Evolutionary conservation across 257 asterid genomes (phyloP), one percentile per base, ranked within the genome.

Genomic region (Paraleonurus japonicus): DNA sequence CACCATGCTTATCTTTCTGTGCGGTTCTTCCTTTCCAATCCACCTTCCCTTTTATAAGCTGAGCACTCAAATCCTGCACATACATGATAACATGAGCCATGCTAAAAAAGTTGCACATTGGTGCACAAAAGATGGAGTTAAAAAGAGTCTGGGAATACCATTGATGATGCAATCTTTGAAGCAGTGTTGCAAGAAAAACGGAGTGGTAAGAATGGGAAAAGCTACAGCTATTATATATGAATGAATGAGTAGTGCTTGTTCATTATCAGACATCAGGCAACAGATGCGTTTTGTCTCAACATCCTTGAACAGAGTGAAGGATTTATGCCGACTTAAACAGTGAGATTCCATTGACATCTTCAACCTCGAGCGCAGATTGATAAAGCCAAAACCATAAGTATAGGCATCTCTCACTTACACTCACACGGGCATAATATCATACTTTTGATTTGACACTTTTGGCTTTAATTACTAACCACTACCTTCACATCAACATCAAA

Each of bases 21-120:
- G 89, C 92, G 1, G 81, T 69, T 74, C 80, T 74, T 70, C 96
- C 96, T 76, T 69, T 88, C 96, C 96, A 88, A 60, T 90, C 91
- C 65, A 86, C 96, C 79, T 90, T 90, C 71, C 87, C 91, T 60
- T 86, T 88, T 12, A 88, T 67, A 17, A 83, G 70, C n/a, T 79
- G 73, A 12, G 37, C 76, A 8, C 65, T 76, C 5, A 15, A 6
- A 17, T 85, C 95, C 91, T 85, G 80, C 75, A 76, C 17, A 51
- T 12, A 27, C 23, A 67, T 6, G 26, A 80, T 22, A 54, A 4
- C 3, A 43, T 15, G 51, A 43, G 7, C 51, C 51, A 43, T 43
- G 19, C 15, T 43, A 13, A 1, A 43, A 43, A 43, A 11, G 12
- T 32, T 32, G 37, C 28, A 26, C 2, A 26, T 9, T 19, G 69